A percentile compares a stretch with the other conserved stretches of the same genome.
These are phyloP conservation scores for Fraxinus albicans DNA, from an alignment of 305 asterid genomes.

Conservation along the genomic window DNA sequence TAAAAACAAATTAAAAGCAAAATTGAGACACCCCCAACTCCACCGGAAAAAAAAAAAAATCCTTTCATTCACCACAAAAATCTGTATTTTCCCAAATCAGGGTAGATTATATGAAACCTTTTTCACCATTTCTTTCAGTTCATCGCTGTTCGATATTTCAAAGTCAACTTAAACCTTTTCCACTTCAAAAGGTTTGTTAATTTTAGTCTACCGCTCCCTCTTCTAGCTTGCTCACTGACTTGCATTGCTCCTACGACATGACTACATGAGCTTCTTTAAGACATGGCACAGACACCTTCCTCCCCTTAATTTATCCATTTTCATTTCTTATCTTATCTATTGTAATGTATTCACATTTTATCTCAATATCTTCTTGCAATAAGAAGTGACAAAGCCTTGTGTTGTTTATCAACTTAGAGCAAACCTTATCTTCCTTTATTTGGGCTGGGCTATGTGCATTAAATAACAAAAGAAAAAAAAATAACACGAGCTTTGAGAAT, in stretches of 20 bases:
- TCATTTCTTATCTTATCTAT: background rate
- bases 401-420: background rate
- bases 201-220: background rate
- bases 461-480: background rate
- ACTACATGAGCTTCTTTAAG: background rate
- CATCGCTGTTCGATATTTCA: background rate
- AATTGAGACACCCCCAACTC: background rate
- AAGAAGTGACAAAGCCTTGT: background rate
- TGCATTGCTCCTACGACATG: background rate
- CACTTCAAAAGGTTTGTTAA: background rate
- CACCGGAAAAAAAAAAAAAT: background rate
- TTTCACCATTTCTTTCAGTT: background rate
- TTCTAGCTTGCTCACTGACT: background rate
- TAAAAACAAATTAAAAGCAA: background rate
- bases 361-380: background rate
- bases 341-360: background rate
- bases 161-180: background rate
- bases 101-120: no score
- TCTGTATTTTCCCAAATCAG: background rate
- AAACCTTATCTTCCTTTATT: background rate
- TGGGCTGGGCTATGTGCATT: background rate
- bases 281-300: background rate
- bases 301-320: background rate
- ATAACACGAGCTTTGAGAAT: background rate
- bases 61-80: no score